Evolutionary conservation across 2,329 filamentous ascomycete species (phyloP).

Genomic region (Juglanconis oblonga): DNA sequence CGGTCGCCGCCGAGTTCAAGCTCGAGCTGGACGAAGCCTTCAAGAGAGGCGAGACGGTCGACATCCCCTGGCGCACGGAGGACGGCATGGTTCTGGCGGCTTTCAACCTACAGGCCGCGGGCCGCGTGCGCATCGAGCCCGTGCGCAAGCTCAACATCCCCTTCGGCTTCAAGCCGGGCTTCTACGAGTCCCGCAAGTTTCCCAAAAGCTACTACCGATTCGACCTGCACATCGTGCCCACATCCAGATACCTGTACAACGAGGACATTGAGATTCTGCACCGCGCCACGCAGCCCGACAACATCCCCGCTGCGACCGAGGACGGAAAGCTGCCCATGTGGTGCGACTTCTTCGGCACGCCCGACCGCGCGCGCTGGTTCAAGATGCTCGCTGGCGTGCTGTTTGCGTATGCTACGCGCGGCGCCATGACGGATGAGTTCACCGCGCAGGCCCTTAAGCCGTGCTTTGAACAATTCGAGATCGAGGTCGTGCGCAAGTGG

Average conservation of each 20-base stretch:
- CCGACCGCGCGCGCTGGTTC: constrained; percentile 61
- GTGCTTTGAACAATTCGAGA: constrained; percentile 62
- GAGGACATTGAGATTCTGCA: constrained; percentile 21
- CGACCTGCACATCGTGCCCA: constrained; percentile 57
- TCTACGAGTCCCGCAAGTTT: constrained; percentile 69
- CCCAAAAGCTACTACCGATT: constrained; percentile 66
- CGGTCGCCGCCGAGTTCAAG: constrained; percentile 60
- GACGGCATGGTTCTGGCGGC: constrained; percentile 67
- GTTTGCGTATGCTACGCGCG: constrained; percentile 60
- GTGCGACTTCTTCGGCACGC: constrained; percentile 64
- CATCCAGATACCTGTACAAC: constrained; percentile 51
- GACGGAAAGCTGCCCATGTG: constrained; percentile 63
- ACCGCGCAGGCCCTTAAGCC: constrained; percentile 56
- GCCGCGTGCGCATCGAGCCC: constrained; percentile 52
- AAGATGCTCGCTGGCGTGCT: constrained; percentile 60
- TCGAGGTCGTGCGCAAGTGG: constrained; percentile 58
- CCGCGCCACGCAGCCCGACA: constrained; percentile 26
- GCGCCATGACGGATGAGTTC: constrained; percentile 51
- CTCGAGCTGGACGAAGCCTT: constrained; percentile 56
- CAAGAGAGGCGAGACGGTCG: constrained; percentile 36
- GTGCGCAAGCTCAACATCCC: constrained; percentile 59
- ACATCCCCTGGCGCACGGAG: constrained; percentile 54
- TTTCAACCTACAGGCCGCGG: constrained; percentile 60
- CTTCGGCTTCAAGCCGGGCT: constrained; percentile 67
- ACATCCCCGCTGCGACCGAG: constrained; percentile 40